Evolutionary conservation across 352 stramenopile species (phyloP).

Genomic region (Globisporangium ultimum): DNA sequence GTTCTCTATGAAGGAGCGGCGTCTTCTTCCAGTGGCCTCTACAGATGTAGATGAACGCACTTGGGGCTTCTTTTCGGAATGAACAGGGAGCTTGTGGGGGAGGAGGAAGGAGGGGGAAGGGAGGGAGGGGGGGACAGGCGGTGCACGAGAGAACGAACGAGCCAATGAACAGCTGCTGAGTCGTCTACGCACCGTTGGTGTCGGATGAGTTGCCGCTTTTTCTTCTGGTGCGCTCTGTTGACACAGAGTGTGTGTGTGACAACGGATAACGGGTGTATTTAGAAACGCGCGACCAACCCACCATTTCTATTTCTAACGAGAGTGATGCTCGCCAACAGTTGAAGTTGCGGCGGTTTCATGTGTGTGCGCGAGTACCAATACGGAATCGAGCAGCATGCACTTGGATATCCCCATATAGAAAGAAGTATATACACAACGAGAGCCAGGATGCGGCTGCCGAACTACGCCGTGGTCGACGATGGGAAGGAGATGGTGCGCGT

Average conservation of each 20-base stretch:
- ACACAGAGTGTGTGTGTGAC: neutral
- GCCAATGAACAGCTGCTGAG: slow-evolving; percentile 2
- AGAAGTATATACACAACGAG: too few species aligned
- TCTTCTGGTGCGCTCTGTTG: slow-evolving; percentile 6
- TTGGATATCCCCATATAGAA: too few species aligned
- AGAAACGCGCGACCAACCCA: slow-evolving; percentile 2
- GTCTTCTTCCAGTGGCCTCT: too few species aligned
- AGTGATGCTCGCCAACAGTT: neutral
- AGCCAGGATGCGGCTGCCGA: slow-evolving; percentile 2
- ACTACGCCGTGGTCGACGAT: slow-evolving; percentile 1
- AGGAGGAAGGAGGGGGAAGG: neutral
- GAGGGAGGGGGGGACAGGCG: too few species aligned
- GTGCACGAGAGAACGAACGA: neutral
- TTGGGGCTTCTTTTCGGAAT: slow-evolving; percentile 10
- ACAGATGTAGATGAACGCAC: neutral
- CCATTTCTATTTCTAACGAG: slow-evolving; percentile 3
- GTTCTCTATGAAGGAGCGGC: too few species aligned
- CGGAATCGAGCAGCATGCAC: too few species aligned
- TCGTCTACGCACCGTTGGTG: slow-evolving; percentile 4
- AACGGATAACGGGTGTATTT: neutral
- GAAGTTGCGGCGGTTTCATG: neutral
- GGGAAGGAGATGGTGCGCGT: slow-evolving; percentile 35
- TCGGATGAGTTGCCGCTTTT: neutral
- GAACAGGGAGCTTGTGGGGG: neutral
- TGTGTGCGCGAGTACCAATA: too few species aligned